Evolutionary conservation across 148 eudicot genomes (phyloP), one percentile per base, ranked within the genome.

Genomic region (Camellia sinensis): DNA sequence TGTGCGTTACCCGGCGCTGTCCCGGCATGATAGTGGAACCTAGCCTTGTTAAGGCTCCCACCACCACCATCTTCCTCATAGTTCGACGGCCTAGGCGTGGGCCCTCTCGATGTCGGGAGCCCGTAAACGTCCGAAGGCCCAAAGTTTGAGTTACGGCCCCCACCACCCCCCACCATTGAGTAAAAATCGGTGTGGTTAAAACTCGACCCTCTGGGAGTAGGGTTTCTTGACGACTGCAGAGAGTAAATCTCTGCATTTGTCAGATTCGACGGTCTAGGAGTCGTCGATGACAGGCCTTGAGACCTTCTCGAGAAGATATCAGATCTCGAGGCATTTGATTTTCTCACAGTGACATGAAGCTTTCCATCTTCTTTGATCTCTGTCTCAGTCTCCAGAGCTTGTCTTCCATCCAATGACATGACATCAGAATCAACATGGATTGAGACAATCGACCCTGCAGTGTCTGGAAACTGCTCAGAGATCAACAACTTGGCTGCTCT

Each of bases 201-300:
- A 56, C 98, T 94, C 0, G 94, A 90, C 40, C 98, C 98, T 3
- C 98, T 85, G 0, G 98, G 98, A 10, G 98, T 94, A 0, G 96
- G 98, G 81, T 92, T 92, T 45, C 96, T 77, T 0, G 96, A 90
- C 3, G 94, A 90, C 74, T 94, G 98, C 59, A 94, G 76, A 10
- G 98, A 94, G 74, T 94, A 94, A 75, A 94, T 94, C 92, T 94
- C 98, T 1, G 98, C 98, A 81, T 94, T 94, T 0, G 98, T 94
- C 44, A 94, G 75, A 75, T 92, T 92, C 0, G 96, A 92, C 0
- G 94, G 92, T 0, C 96, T 67, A 0, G 98, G 98, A 0, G 98
- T 92, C 0, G 81, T 86, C 1, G 89, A 83, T 1, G 88, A 83
- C 21, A 86, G 81, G 2, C 92, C 93, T 13, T 87, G 87, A 5